Conservation (phyloP, 2,329 filamentous ascomycete genomes). For the Pochonia chlamydosporia region DNA sequence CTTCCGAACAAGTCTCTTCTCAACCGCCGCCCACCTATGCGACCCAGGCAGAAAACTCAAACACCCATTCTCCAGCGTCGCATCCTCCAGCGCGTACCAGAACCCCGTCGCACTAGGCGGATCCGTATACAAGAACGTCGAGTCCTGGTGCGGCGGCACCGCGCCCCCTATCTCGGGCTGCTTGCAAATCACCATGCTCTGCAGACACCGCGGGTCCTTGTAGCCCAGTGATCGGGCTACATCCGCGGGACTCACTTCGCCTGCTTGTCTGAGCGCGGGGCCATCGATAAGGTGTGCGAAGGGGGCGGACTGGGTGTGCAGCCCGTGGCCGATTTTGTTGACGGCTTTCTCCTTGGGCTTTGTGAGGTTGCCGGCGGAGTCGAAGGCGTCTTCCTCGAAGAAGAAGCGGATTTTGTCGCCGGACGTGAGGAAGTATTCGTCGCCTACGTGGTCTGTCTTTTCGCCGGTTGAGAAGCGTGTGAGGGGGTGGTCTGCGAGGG, state of each 20-base stretch:
- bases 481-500: constrained; percentile 80
- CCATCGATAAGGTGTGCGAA: constrained; percentile 57
- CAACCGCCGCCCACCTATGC: constrained; percentile 67
- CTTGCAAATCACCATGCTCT: constrained; percentile 99
- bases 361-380: constrained; percentile 53
- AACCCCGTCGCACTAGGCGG: constrained; percentile 87
- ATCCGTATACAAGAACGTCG: constrained; percentile 85
- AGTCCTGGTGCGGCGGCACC: constrained; percentile 88
- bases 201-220: constrained; percentile 67
- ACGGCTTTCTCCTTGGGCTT: constrained; percentile 81
- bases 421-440: constrained; percentile 86
- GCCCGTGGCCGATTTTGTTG: constrained; percentile 80
- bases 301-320: constrained; percentile 63
- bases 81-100: constrained; percentile 96
- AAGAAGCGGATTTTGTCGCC: constrained; percentile 95
- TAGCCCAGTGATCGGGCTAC: constrained; percentile 71
- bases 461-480: constrained; percentile 87
- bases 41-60: constrained; percentile 80
- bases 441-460: constrained; percentile 73
- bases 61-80: constrained; percentile 79
- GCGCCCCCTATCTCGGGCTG: constrained; percentile 92
- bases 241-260: constrained; percentile 40
- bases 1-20: constrained; percentile 69
- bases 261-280: constrained; percentile 24
- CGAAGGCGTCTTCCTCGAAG: constrained; percentile 92